Base-by-base conservation (phyloP, 2,329 filamentous ascomycete genomes). In the Aspergillus eucalypticola region DNA sequence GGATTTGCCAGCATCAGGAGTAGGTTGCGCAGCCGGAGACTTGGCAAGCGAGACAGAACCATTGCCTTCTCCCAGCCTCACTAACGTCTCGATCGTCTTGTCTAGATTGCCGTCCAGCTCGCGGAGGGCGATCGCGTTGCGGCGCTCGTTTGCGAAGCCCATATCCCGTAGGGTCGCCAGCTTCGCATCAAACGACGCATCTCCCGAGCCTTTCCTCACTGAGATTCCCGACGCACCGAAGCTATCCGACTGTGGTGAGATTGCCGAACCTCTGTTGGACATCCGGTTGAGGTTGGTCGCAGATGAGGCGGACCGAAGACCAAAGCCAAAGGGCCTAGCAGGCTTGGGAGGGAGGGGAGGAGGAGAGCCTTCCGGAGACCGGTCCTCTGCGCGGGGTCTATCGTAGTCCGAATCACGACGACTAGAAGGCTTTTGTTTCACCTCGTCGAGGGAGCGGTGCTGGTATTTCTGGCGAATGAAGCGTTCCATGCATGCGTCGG, bases 381-480 rank as follows among this genome's bases (percentile, higher is more conserved):
- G 23, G 7, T 27, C 25, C 15, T 29, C 25, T 27, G 15, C 17
- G 15, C 3, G 3, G 3, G 46, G 17, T 27, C 73, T 75, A 52
- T 80, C 84, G 64, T 85, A 85, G 59, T 83, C 84, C 6, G 85
- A 82, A 67, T 86, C 82, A 62, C 85, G 79, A 69, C 82, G 78
- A 65, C 80, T 82, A 53, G 73, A 76, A 17, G 77, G 78, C 61
- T 78, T 77, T 35, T 73, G 79, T 66, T 73, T 78, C 46, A 75
- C 77, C 66, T 79, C 75, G 60, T 80, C 79, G 64, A 86, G 82
- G 13, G 82, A 78, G 60, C 83, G 81, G 68, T 88, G 88, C 73
- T 93, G 88, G 77, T 99, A 99, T 77, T 99, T 99, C 71, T 94
- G 89, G 62, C 94, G 85, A 67, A 99, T 96, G 76, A 94, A 98